Evolutionary conservation across 2,329 filamentous ascomycete genomes (phyloP).

Genomic region (Blastomyces parvus): DNA sequence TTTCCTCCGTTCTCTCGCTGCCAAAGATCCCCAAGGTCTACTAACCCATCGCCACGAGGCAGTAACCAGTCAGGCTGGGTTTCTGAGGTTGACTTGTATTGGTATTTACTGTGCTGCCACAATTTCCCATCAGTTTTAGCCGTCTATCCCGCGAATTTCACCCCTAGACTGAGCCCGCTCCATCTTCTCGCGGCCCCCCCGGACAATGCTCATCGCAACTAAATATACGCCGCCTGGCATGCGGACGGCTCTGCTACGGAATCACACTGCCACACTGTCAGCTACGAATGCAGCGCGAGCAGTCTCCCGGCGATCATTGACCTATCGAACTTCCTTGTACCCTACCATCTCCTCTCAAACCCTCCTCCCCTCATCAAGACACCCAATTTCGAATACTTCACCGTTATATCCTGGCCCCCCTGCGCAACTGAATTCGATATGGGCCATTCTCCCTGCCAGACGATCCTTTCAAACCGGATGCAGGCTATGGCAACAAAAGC

Average conservation of each 20-base stretch:
- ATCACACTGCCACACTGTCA: conserved; percentile 26
- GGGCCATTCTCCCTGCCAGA: conserved; percentile 28
- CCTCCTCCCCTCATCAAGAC: conserved; percentile 26
- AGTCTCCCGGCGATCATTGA: conserved; percentile 27
- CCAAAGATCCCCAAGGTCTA: not conserved
- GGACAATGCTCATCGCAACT: conserved; percentile 34
- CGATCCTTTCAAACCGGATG: conserved; percentile 31
- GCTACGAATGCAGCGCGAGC: conserved; percentile 22
- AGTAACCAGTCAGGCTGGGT: conserved; percentile 10
- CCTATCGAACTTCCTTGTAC: conserved; percentile 24
- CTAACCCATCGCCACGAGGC: conserved; percentile 19
- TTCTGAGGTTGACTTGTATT: not conserved
- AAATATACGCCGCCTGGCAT: conserved; percentile 27
- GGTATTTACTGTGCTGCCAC: not conserved
- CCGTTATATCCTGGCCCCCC: conserved; percentile 31
- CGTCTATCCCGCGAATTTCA: conserved; percentile 9
- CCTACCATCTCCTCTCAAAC: conserved; percentile 24
- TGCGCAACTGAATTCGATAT: conserved; percentile 27
- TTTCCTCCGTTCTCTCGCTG: conserved; percentile 5
- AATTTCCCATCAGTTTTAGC: not conserved
- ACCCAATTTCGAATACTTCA: conserved; percentile 27
- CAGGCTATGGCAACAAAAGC: conserved; percentile 28
- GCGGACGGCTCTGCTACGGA: conserved; percentile 31
- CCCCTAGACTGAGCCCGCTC: not conserved
- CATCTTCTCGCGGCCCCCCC: conserved; percentile 8